Evolutionary conservation across 352 stramenopile genomes (phyloP).

Genomic region (Peronosclerospora sorghi): DNA sequence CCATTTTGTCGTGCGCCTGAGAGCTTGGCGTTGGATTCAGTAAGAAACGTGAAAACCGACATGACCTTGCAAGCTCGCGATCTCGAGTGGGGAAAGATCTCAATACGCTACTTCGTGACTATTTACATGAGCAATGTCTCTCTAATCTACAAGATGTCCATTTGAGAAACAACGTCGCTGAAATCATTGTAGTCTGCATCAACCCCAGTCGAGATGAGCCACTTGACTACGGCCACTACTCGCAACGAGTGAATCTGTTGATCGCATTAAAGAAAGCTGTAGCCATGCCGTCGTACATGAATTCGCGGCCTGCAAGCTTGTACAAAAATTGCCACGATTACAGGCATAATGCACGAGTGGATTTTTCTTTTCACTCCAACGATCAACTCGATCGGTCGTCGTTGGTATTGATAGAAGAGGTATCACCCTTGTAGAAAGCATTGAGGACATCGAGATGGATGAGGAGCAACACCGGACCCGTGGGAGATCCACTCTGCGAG

Average conservation of each 20-base stretch:
- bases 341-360: constrained; percentile 73
- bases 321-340: constrained; percentile 73
- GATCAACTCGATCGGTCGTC: constrained; percentile 20
- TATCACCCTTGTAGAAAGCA: too few relatives aligned
- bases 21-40: constrained; percentile 75
- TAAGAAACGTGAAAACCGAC: constrained; percentile 63
- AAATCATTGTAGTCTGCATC: constrained; percentile 72
- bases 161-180: constrained; percentile 28
- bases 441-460: too few relatives aligned
- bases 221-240: constrained; percentile 74
- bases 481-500: too few relatives aligned
- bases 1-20: constrained; percentile 50
- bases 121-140: too few relatives aligned
- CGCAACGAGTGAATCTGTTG: constrained; percentile 58
- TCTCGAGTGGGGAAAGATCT: constrained; percentile 70
- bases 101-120: constrained; percentile 51
- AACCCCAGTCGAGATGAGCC: constrained; percentile 75
- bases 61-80: constrained; percentile 64
- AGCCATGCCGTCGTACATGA: constrained; percentile 59
- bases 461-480: too few relatives aligned
- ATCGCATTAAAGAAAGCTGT: constrained; percentile 58
- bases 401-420: too few relatives aligned
- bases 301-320: constrained; percentile 69
- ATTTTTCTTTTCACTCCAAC: constrained; percentile 61
- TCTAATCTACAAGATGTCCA: too few relatives aligned